Percentiles rank a stretch among this genome's conserved stretches.
Evolutionary conservation across 2,329 filamentous ascomycete genomes (phyloP).

Genomic region (Pseudogymnoascus sp.): DNA sequence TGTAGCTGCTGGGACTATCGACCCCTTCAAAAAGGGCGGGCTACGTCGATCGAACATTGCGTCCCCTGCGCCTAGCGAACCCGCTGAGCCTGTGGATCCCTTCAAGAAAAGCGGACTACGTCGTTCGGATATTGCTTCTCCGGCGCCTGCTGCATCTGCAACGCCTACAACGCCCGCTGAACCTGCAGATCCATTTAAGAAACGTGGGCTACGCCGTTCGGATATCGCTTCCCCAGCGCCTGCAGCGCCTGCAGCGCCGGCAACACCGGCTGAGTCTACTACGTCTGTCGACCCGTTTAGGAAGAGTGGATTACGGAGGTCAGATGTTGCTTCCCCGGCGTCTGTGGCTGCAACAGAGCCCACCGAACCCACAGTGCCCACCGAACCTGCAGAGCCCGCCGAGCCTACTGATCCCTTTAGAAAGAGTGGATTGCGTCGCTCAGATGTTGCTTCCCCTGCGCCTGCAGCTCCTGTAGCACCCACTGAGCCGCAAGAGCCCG

Average conservation of each 20-base stretch:
- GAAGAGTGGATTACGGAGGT: slow-evolving; percentile 24
- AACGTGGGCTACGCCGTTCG: background rate
- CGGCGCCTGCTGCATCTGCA: no score
- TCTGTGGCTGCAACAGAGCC: background rate
- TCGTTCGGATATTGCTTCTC: background rate
- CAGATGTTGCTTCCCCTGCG: slow-evolving; percentile 4
- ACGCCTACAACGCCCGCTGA: background rate
- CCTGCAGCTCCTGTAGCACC: background rate
- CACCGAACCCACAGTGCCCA: background rate
- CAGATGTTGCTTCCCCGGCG: slow-evolving; percentile 15
- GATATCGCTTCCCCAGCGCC: background rate
- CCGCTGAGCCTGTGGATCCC: background rate
- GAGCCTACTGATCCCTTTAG: background rate
- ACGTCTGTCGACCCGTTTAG: slow-evolving; percentile 23
- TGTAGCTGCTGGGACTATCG: background rate
- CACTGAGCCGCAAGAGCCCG: background rate
- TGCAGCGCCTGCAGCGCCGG: background rate
- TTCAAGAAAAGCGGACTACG: background rate
- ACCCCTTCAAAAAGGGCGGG: background rate
- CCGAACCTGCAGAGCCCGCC: slow-evolving; percentile 13
- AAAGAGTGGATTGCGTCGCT: background rate
- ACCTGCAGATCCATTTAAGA: background rate
- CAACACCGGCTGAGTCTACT: background rate
- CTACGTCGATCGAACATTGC: background rate
- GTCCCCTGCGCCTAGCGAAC: background rate